Evolutionary conservation across 164 flowering plant genomes (phyloP).

Genomic region (Stephania yunnanensis): DNA sequence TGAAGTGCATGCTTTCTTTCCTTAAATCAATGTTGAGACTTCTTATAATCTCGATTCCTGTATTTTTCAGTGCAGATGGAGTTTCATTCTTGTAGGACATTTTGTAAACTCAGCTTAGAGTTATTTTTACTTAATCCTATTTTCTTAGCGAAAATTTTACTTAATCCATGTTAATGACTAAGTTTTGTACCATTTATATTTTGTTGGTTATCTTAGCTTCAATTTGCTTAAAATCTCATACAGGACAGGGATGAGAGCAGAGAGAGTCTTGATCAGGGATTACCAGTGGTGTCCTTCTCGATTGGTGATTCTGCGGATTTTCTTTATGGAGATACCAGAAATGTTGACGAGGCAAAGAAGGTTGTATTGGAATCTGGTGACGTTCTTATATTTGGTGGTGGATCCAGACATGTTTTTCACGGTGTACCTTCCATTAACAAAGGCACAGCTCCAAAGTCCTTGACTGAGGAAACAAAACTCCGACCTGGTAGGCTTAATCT

Average conservation of each 20-base stretch:
- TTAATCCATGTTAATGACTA: not conserved
- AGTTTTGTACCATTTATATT: no score
- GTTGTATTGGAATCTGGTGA: conserved; percentile 73
- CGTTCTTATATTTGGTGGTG: conserved; percentile 81
- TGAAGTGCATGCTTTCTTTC: no score
- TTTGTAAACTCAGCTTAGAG: no score
- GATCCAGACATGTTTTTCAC: conserved; percentile 70
- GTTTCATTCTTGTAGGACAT: no score
- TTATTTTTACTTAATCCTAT: not conserved
- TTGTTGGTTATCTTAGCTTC: no score
- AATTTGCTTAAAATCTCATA: not conserved
- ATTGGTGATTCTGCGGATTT: conserved; percentile 80
- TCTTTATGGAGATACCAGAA: conserved; percentile 50
- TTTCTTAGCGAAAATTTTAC: not conserved
- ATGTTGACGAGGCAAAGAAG: conserved; percentile 42
- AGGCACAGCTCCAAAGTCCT: conserved; percentile 49
- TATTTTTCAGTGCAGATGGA: no score
- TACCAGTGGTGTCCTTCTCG: conserved; percentile 92
- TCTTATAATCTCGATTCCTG: no score
- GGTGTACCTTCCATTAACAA: conserved; percentile 52
- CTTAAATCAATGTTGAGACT: no score
- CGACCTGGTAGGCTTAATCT: conserved; percentile 84
- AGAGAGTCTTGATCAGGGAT: conserved; percentile 41
- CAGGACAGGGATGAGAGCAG: conserved; percentile 76
- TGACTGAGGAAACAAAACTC: conserved; percentile 47